Conservation (phyloP, 2,329 filamentous ascomycete species). For the Ophiostoma novo-ulmi region DNA sequence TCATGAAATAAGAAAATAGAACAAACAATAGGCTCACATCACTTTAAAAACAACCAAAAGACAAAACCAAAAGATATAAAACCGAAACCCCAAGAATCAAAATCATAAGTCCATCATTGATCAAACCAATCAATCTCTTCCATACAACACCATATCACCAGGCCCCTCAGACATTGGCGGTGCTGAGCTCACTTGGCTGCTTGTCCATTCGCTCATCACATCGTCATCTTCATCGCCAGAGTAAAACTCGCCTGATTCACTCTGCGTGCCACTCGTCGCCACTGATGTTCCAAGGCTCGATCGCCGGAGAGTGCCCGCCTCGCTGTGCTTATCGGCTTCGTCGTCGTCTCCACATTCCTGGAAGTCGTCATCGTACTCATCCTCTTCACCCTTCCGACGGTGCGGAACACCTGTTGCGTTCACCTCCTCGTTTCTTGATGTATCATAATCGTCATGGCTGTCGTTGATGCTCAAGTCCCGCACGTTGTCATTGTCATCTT, state of each 20-base stretch:
- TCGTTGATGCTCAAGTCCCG: conserved; percentile 31
- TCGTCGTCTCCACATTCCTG: conserved; percentile 26
- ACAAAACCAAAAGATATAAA: background rate
- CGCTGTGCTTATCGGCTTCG: conserved; percentile 42
- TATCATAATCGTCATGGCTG: conserved; percentile 20
- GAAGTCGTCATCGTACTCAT: background rate
- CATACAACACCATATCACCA: conserved; percentile 29
- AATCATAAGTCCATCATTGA: background rate
- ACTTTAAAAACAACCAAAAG: conserved; percentile 4
- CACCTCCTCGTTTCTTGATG: conserved; percentile 12
- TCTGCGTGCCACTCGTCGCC: conserved; percentile 32
- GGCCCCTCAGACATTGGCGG: conserved; percentile 28
- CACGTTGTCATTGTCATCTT: conserved; percentile 35
- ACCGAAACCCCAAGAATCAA: background rate
- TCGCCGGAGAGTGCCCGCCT: conserved; percentile 47
- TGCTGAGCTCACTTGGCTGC: conserved; percentile 30
- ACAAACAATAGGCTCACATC: background rate
- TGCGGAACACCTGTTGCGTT: conserved; percentile 23
- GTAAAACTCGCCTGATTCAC: conserved; percentile 31
- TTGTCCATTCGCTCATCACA: conserved; percentile 42
- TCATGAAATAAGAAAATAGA: background rate
- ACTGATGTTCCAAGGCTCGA: conserved; percentile 38
- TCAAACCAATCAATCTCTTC: conserved; percentile 8
- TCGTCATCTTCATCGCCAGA: conserved; percentile 37
- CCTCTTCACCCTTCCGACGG: background rate